Evolutionary conservation across 306 rosid genomes (phyloP), one percentile per base, ranked within the genome.

Genomic region (Benincasa hispida): DNA sequence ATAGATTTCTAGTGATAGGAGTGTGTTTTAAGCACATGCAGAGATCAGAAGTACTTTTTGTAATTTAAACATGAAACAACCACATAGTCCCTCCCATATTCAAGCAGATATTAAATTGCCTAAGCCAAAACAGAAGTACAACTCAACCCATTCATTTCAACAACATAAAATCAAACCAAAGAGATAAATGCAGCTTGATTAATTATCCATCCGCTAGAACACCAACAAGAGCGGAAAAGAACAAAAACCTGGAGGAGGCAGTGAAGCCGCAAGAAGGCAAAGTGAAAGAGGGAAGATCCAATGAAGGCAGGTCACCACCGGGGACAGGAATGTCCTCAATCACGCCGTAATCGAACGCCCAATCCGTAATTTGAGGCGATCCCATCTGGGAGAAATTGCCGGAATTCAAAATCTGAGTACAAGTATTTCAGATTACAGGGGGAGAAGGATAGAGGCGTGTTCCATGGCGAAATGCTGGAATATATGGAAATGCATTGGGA

Each of bases 311-410:
- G 47, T 77, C 80, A 14, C 80, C 80, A 25, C 84, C 82, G 5
- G 82, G 82, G 45, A 79, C 82, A 24, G 83, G 78, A 87, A 87
- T 82, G 87, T 82, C 84, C 35, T 84, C 96, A 10, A 88, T 76
- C 68, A 83, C 66, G 59, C 81, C 86, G 72, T 85, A 90, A 81
- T 92, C 96, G 61, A 87, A 79, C 25, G 77, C 78, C 93, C 91
- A 88, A 72, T 79, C 81, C 76, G 86, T 70, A 77, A 84, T 79
- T 74, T 54, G 88, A 50, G 78, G 78, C 50, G 89, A 86, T 21
- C 63, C 81, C 92, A 90, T 88, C 41, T 18, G 37, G 24, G 35
- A 42, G 5, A 4, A 39, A 45, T 3, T 2, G 79, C 83, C 60
- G 74, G 85, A 79, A 77, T 34, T 56, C 22, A 14, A 68, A 65